phyloP scores from a whole-genome alignment of 495 filamentous ascomycete species.

The Thozetella sp. region DNA sequence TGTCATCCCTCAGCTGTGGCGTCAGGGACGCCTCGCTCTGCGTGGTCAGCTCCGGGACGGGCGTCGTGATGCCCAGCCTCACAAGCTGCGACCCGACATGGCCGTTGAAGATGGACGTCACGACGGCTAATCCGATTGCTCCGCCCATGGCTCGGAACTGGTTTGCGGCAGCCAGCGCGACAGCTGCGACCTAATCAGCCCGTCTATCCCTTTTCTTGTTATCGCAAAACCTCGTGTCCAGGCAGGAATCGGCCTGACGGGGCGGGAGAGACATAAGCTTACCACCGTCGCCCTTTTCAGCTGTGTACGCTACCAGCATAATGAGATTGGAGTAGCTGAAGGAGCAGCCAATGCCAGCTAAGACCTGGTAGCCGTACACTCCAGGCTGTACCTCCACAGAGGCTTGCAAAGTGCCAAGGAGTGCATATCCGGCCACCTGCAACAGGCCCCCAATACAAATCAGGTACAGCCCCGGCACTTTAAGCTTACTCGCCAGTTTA shows the following conservation, averaged over 20 bases:
- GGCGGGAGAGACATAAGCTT: background rate
- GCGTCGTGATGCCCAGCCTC: background rate
- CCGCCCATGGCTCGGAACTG: slow-evolving; percentile 3
- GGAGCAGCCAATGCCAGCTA: background rate
- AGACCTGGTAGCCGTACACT: background rate
- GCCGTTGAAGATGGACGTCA: background rate
- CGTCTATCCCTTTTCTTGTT: too few relatives aligned
- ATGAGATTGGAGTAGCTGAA: background rate
- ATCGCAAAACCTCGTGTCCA: too few relatives aligned
- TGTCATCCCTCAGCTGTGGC: background rate
- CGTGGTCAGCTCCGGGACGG: too few relatives aligned
- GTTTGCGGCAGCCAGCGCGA: background rate
- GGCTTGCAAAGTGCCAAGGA: background rate
- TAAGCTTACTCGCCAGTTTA: background rate
- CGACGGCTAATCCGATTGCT: background rate
- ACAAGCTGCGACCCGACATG: background rate
- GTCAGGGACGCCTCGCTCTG: too few relatives aligned
- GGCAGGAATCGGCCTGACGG: too few relatives aligned
- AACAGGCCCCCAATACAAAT: background rate
- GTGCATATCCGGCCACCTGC: background rate
- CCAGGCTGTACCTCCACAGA: background rate
- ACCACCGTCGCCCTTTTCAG: background rate
- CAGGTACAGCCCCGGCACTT: background rate
- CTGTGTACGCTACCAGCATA: background rate
- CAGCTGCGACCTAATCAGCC: background rate